phyloP scores from a whole-genome alignment of 345 rosid genomes.

The Brassica incana region DNA sequence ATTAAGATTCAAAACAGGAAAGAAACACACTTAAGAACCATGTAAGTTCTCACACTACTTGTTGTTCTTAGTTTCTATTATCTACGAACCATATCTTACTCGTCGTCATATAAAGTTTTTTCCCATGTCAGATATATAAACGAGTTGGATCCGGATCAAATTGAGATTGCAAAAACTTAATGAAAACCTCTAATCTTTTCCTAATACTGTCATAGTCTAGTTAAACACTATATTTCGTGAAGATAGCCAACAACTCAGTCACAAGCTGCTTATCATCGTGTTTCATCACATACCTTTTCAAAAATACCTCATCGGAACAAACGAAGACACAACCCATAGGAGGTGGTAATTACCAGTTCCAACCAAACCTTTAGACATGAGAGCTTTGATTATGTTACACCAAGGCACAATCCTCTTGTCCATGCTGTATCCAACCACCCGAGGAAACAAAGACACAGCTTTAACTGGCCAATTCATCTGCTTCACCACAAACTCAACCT shows the following conservation, averaged over 20 bases:
- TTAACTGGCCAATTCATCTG: slow-evolving; percentile 38
- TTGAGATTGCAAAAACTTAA: too few relatives aligned
- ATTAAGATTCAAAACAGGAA: background rate
- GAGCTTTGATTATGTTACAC: slow-evolving; percentile 25
- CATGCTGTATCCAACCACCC: slow-evolving; percentile 22
- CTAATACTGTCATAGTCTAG: too few relatives aligned
- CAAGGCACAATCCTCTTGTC: slow-evolving; percentile 33
- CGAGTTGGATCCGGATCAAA: too few relatives aligned
- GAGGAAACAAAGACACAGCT: slow-evolving; percentile 21
- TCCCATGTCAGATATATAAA: too few relatives aligned
- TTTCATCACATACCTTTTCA: background rate
- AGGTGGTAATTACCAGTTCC: background rate
- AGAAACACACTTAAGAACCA: background rate
- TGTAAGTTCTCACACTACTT: background rate
- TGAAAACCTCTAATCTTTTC: too few relatives aligned
- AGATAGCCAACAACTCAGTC: background rate
- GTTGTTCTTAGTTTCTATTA: background rate
- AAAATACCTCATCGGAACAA: background rate
- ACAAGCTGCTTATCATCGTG: background rate
- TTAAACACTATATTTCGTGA: background rate
- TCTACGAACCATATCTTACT: background rate
- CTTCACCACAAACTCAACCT: slow-evolving; percentile 31
- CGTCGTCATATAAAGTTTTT: too few relatives aligned
- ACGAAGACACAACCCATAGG: background rate
- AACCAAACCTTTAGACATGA: background rate